These are phyloP conservation scores for Dalbergia oliveri DNA, from an alignment of 306 rosid species.

Conservation along the genomic window DNA sequence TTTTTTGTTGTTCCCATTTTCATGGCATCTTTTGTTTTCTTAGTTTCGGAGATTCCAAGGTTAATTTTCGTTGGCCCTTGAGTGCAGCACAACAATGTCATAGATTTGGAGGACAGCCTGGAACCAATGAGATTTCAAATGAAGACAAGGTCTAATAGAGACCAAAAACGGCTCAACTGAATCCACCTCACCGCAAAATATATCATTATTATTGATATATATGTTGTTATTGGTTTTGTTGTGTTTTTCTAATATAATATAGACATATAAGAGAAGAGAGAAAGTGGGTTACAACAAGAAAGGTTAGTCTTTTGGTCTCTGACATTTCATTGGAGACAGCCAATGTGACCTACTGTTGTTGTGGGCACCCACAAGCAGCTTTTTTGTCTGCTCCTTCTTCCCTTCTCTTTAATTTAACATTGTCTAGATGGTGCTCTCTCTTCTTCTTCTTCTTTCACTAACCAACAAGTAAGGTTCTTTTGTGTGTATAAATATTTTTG, in stretches of 20 bases:
- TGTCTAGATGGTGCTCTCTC: slow-evolving; percentile 11
- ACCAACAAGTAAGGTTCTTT: slow-evolving; percentile 17
- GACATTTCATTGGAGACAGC: slow-evolving; percentile 57
- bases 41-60: slow-evolving; percentile 49
- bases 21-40: background rate
- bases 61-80: slow-evolving; percentile 37
- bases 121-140: slow-evolving; percentile 59
- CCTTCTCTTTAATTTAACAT: background rate
- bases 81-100: slow-evolving; percentile 37
- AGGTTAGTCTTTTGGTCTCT: slow-evolving; percentile 51
- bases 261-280: slow-evolving; percentile 12
- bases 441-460: slow-evolving; percentile 14
- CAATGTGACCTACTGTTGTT: slow-evolving; percentile 39
- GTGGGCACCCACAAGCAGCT: slow-evolving; percentile 58
- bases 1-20: slow-evolving; percentile 44
- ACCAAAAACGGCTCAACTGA: slow-evolving; percentile 31
- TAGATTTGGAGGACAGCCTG: slow-evolving; percentile 67
- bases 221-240: background rate
- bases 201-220: no score
- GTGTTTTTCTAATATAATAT: background rate
- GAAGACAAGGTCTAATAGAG: slow-evolving; percentile 42
- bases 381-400: slow-evolving; percentile 42
- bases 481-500: slow-evolving; percentile 32
- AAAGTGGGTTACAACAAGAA: slow-evolving; percentile 59
- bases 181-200: background rate